A percentile compares a stretch with the other conserved stretches of the same genome.
Conservation (phyloP, 1,284 basidiomycete species). For the Vanrija sp. region DNA sequence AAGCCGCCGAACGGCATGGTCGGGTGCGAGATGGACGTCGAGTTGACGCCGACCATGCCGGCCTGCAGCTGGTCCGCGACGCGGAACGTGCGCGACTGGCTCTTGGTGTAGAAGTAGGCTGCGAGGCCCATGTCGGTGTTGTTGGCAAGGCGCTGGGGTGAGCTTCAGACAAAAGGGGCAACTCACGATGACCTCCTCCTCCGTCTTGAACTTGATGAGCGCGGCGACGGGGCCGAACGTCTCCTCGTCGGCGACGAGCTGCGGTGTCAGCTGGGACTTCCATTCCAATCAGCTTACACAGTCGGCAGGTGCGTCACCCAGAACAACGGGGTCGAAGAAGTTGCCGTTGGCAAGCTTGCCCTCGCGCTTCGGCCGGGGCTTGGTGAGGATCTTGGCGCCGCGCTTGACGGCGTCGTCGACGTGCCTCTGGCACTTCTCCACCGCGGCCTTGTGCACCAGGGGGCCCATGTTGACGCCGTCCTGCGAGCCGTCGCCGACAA, state of each 20-base stretch:
- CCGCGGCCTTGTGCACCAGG: slow-evolving; percentile 77
- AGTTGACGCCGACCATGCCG: slow-evolving; percentile 63
- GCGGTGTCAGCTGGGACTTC: slow-evolving; percentile 55
- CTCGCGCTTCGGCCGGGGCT: slow-evolving; percentile 53
- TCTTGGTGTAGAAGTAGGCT: slow-evolving; percentile 83
- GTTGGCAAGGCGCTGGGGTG: slow-evolving; percentile 60
- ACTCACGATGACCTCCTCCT: slow-evolving; percentile 74
- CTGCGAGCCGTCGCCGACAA: slow-evolving; percentile 79
- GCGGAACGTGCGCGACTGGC: slow-evolving; percentile 81
- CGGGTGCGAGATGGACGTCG: slow-evolving; percentile 7
- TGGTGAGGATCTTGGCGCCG: slow-evolving; percentile 75
- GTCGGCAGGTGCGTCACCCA: slow-evolving; percentile 67
- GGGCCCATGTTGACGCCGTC: slow-evolving; percentile 77
- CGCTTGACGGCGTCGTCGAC: slow-evolving; percentile 72
- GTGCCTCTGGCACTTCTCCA: slow-evolving; percentile 78
- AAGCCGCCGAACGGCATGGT: slow-evolving; percentile 12
- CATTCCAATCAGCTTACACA: slow-evolving; percentile 46
- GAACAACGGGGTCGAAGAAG: slow-evolving; percentile 81
- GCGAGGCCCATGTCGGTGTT: slow-evolving; percentile 76
- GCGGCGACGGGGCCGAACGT: slow-evolving; percentile 69
- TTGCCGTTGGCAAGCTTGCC: slow-evolving; percentile 57
- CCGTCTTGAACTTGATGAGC: slow-evolving; percentile 72
- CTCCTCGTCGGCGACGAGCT: slow-evolving; percentile 56
- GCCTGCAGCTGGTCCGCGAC: slow-evolving; percentile 82
- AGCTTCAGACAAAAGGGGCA: slow-evolving; percentile 34